These are phyloP conservation scores for Allomyces macrogynus DNA, from an alignment of 192 early-diverging fungal species.

Conservation along the genomic window DNA sequence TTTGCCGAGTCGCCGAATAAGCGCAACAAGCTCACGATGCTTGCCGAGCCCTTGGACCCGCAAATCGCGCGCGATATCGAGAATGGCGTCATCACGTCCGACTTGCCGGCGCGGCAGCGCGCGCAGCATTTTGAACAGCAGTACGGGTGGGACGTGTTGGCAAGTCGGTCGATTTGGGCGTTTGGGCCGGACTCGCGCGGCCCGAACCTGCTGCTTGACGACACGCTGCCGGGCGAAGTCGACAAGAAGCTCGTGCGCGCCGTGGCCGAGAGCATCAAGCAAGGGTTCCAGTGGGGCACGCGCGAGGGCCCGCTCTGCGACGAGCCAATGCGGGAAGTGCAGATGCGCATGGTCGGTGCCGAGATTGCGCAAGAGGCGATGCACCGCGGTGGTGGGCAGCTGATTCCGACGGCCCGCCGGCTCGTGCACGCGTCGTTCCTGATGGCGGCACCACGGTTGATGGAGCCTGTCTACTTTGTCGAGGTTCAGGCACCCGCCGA, in stretches of 20 bases:
- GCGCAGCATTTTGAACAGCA: conserved; percentile 63
- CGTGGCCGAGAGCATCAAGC: conserved; percentile 66
- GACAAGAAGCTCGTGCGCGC: conserved; percentile 61
- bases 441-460: conserved; percentile 80
- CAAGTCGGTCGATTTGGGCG: conserved; percentile 87
- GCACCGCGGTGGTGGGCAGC: conserved; percentile 83
- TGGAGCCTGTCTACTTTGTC: conserved; percentile 95
- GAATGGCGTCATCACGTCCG: conserved; percentile 38
- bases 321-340: conserved; percentile 90
- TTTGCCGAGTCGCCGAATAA: conserved; percentile 98
- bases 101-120: conserved; percentile 51
- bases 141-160: conserved; percentile 87
- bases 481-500: conserved; percentile 95
- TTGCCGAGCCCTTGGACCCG: conserved; percentile 81
- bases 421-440: conserved; percentile 94
- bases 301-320: conserved; percentile 91
- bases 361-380: conserved; percentile 67
- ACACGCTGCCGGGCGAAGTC: conserved; percentile 82
- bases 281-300: conserved; percentile 97
- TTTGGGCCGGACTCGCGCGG: conserved; percentile 87
- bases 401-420: conserved; percentile 88
- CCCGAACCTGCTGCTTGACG: conserved; percentile 84
- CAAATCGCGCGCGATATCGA: conserved; percentile 89
- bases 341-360: conserved; percentile 81
- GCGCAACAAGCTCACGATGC: conserved; percentile 92